Evolutionary conservation across 2,329 filamentous ascomycete species (phyloP).

Genomic region (Biscogniauxia marginata): DNA sequence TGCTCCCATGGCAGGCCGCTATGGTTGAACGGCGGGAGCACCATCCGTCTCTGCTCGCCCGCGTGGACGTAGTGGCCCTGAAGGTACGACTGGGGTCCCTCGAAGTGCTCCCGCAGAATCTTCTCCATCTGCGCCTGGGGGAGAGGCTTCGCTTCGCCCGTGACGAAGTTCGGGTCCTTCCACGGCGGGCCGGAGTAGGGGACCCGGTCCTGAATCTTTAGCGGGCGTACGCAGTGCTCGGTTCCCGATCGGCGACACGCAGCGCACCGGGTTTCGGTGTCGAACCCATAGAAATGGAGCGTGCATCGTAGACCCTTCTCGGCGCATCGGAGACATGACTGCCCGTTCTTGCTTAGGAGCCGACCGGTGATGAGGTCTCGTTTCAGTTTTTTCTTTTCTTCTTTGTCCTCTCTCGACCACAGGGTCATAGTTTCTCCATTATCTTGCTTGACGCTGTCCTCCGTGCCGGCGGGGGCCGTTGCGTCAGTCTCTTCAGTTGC

Average conservation of each 20-base stretch:
- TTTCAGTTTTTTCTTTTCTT: background rate
- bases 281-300: conserved; percentile 17
- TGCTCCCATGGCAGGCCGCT: conserved; percentile 2
- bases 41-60: background rate
- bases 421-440: no score
- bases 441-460: background rate
- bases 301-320: conserved; percentile 27
- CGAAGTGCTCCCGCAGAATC: conserved; percentile 15
- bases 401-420: background rate
- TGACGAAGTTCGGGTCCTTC: conserved; percentile 25
- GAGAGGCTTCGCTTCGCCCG: background rate
- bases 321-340: conserved; percentile 23
- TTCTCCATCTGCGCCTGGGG: conserved; percentile 10
- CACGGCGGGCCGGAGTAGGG: conserved; percentile 18
- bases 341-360: conserved; percentile 10
- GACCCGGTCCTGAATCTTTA: background rate
- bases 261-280: conserved; percentile 17
- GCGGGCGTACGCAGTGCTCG: conserved; percentile 21
- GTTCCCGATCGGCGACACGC: conserved; percentile 19
- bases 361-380: conserved; percentile 21
- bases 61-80: background rate
- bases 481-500: background rate
- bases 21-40: conserved; percentile 22
- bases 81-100: conserved; percentile 2
- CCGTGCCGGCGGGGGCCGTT: background rate